A percentile compares a stretch with the other conserved stretches of the same genome.
These are phyloP conservation scores for Xylaria sp. DNA, from an alignment of 2,329 filamentous ascomycete species.

Conservation along the genomic window DNA sequence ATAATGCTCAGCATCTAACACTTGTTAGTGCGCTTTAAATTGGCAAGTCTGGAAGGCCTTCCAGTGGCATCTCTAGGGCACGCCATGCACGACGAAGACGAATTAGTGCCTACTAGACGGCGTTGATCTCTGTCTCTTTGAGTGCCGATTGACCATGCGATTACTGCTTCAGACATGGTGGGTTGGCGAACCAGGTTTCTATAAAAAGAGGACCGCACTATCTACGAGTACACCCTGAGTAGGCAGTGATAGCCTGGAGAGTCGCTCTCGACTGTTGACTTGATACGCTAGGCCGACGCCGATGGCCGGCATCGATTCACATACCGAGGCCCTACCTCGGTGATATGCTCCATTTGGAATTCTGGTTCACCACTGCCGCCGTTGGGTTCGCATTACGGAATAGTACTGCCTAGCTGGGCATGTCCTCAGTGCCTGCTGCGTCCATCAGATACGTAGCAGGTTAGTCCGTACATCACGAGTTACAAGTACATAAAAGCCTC, in stretches of 20 bases:
- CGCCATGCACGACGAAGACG: background rate
- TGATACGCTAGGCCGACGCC: background rate
- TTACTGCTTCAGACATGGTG: background rate
- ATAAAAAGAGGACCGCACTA: background rate
- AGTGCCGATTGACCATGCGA: background rate
- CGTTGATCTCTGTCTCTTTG: background rate
- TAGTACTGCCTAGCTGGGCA: too few species aligned
- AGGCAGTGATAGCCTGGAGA: background rate
- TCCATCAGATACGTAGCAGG: background rate
- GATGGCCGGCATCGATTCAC: background rate
- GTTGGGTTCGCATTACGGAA: too few species aligned
- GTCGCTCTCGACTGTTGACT: background rate
- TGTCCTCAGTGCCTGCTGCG: too few species aligned
- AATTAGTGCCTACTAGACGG: background rate
- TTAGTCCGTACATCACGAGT: too few species aligned
- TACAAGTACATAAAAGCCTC: too few species aligned
- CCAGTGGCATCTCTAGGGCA: background rate
- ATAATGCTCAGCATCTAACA: background rate
- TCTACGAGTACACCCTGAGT: background rate
- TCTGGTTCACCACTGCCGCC: background rate
- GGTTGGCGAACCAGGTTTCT: background rate
- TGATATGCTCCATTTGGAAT: background rate
- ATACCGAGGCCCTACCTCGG: background rate
- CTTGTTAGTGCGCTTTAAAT: background rate
- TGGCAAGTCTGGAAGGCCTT: too few species aligned